Evolutionary conservation across 495 filamentous ascomycete species (phyloP).

Genomic region (Lasiosphaeria miniovina): DNA sequence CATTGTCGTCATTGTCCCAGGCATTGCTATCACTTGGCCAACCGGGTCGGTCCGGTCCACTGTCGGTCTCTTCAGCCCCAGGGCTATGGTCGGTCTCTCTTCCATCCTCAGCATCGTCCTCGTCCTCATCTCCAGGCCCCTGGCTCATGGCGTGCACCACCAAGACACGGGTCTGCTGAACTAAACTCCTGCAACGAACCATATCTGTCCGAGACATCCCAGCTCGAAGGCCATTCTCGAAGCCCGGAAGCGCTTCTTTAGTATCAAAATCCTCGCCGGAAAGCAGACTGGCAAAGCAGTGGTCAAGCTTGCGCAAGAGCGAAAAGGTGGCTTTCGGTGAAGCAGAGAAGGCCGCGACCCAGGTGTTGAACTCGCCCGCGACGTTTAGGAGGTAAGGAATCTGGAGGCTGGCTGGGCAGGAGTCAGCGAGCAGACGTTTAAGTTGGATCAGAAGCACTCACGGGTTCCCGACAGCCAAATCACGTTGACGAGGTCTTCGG

Average conservation of each 20-base stretch:
- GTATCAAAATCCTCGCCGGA: conserved; percentile 64
- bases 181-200: conserved; percentile 74
- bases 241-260: conserved; percentile 62
- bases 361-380: conserved; percentile 63
- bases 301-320: conserved; percentile 72
- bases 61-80: conserved; percentile 17
- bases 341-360: conserved; percentile 66
- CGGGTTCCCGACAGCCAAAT: conserved; percentile 82
- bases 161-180: conserved; percentile 63
- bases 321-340: conserved; percentile 60
- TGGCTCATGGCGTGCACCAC: conserved; percentile 62
- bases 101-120: conserved; percentile 39
- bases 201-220: conserved; percentile 69
- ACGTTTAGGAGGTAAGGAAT: conserved; percentile 77
- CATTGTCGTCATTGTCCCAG: conserved; percentile 36
- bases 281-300: conserved; percentile 69
- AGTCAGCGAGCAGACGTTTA: neutral
- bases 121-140: conserved; percentile 32
- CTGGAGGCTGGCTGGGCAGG: conserved; percentile 66
- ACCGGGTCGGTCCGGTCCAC: conserved; percentile 9
- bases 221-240: conserved; percentile 50
- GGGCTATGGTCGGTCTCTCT: conserved; percentile 13
- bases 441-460: conserved; percentile 39
- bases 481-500: conserved; percentile 69
- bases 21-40: conserved; percentile 2